phyloP scores from a whole-genome alignment of 164 flowering plant species.

The Cinnamomum micranthum region DNA sequence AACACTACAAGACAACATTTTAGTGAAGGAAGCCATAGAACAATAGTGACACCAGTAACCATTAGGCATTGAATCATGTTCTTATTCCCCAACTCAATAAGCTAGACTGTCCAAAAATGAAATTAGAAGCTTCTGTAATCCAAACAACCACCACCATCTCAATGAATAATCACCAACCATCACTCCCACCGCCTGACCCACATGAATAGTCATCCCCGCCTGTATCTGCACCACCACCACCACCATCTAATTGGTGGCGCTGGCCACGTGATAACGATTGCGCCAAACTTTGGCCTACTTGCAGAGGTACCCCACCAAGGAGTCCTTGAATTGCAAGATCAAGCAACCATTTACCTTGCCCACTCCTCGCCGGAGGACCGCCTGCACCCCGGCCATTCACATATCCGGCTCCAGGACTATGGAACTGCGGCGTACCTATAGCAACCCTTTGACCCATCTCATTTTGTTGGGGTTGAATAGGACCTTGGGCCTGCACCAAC shows the following conservation, averaged over 20 bases:
- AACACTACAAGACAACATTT: too few relatives aligned
- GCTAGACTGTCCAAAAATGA: too few relatives aligned
- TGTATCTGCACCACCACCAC: not conserved
- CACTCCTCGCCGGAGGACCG: not conserved
- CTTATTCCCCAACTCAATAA: too few relatives aligned
- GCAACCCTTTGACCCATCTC: not conserved
- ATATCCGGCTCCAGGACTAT: not conserved
- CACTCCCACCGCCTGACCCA: too few relatives aligned
- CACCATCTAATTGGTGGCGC: too few relatives aligned
- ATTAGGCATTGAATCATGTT: too few relatives aligned
- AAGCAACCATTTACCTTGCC: conserved; percentile 6
- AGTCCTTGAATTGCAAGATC: not conserved
- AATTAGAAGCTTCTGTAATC: too few relatives aligned
- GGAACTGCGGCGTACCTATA: not conserved
- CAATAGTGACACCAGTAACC: too few relatives aligned
- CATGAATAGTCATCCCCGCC: too few relatives aligned
- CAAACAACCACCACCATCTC: too few relatives aligned
- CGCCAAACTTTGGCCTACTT: conserved; percentile 10
- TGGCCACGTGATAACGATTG: not conserved
- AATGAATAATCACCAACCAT: too few relatives aligned
- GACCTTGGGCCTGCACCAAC: not conserved
- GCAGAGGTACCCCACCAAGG: not conserved
- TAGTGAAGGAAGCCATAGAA: too few relatives aligned
- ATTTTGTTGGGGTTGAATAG: not conserved
- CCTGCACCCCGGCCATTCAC: not conserved